Evolutionary conservation across 2,329 filamentous ascomycete genomes (phyloP).

Genomic region (Magnaporthiopsis incrustans): DNA sequence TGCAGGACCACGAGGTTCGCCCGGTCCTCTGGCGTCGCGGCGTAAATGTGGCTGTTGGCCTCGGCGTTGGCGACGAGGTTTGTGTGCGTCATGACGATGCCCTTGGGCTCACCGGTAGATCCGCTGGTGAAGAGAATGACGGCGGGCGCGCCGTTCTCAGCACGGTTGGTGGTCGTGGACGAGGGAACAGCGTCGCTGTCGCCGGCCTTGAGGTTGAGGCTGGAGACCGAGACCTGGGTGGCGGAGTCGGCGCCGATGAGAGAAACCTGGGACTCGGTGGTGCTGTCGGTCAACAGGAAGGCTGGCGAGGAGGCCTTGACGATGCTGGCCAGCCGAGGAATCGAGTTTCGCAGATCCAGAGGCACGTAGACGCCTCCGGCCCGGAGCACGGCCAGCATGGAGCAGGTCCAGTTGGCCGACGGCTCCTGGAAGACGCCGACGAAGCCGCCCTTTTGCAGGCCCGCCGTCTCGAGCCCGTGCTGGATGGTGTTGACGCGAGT

Average conservation of each 20-base stretch:
- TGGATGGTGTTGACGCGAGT: background rate
- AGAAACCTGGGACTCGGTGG: background rate
- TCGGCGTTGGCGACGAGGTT: conserved; percentile 22
- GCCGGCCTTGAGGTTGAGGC: background rate
- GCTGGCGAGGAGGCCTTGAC: conserved; percentile 9
- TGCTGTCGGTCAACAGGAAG: background rate
- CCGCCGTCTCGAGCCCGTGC: background rate
- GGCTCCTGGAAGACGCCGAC: conserved; percentile 34
- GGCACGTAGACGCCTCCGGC: conserved; percentile 31
- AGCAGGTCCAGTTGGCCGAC: conserved; percentile 23
- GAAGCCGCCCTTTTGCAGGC: background rate
- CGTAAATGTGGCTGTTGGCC: conserved; percentile 14
- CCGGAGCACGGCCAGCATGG: conserved; percentile 31
- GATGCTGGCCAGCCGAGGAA: conserved; percentile 22
- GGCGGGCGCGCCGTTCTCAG: conserved; percentile 15
- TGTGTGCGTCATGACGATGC: conserved; percentile 26
- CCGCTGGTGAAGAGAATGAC: conserved; percentile 26
- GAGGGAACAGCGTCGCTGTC: background rate
- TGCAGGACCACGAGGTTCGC: conserved; percentile 18
- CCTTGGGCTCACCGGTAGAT: conserved; percentile 30
- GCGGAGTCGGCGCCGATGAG: background rate
- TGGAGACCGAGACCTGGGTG: background rate
- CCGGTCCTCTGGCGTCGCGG: conserved; percentile 12
- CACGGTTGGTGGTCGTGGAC: background rate
- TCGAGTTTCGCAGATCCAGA: conserved; percentile 27